Conservation (phyloP, 2,329 filamentous ascomycete species). For the Davidsoniella australis region DNA sequence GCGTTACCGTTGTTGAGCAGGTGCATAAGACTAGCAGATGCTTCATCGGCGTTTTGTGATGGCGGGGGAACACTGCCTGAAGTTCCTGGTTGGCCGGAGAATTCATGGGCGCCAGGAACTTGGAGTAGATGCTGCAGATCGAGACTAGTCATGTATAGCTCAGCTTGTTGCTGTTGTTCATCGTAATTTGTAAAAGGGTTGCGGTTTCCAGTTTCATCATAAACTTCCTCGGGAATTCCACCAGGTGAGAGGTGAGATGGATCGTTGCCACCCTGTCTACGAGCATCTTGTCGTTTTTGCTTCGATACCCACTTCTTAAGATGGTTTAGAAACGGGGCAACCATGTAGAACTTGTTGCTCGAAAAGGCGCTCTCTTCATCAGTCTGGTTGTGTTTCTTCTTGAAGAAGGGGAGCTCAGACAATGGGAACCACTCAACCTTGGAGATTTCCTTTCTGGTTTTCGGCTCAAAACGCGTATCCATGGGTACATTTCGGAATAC, state of each 20-base stretch:
- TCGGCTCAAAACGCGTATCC: constrained; percentile 74
- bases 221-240: constrained; percentile 31
- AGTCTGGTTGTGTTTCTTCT: constrained; percentile 38
- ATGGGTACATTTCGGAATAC: constrained; percentile 79
- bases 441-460: constrained; percentile 91
- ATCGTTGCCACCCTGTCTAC: constrained; percentile 22
- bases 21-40: constrained; percentile 7
- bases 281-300: constrained; percentile 38
- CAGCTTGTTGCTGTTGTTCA: constrained; percentile 22
- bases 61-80: constrained; percentile 4
- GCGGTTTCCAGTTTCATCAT: constrained; percentile 21
- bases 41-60: not conserved
- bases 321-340: constrained; percentile 74
- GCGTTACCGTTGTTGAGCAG: constrained; percentile 6
- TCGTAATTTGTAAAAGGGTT: constrained; percentile 19
- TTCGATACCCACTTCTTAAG: constrained; percentile 82
- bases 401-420: constrained; percentile 68
- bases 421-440: constrained; percentile 92
- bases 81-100: constrained; percentile 1
- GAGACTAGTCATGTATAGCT: constrained; percentile 30
- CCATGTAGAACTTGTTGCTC: constrained; percentile 94
- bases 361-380: constrained; percentile 25
- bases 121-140: constrained; percentile 39
- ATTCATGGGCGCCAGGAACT: constrained; percentile 17
- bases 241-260: constrained; percentile 20